Evolutionary conservation across 2,329 filamentous ascomycete genomes (phyloP).

Genomic region (Allantophomopsis lycopodina): DNA sequence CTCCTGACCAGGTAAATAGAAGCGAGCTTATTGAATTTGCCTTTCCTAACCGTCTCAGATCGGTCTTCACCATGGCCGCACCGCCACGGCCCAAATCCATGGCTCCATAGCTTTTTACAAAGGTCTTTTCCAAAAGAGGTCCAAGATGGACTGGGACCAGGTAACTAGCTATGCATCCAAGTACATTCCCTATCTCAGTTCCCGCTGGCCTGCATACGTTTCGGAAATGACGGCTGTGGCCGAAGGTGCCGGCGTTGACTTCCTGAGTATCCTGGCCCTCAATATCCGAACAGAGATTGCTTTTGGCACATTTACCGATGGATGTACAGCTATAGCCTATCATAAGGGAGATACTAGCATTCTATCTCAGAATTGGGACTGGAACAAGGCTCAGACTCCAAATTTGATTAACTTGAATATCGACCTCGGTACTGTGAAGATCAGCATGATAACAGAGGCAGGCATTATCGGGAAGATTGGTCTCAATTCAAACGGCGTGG

Average conservation of each 20-base stretch:
- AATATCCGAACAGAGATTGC: constrained; percentile 38
- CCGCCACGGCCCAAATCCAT: constrained; percentile 17
- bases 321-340: constrained; percentile 28
- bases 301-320: constrained; percentile 33
- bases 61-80: constrained; percentile 19
- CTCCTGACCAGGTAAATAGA: constrained; percentile 3
- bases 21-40: too few relatives aligned
- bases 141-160: constrained; percentile 18
- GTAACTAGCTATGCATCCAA: constrained; percentile 7
- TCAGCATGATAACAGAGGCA: constrained; percentile 10
- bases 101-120: constrained; percentile 22
- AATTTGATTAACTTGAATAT: constrained; percentile 11
- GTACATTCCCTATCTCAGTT: constrained; percentile 7
- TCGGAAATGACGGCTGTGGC: constrained; percentile 29
- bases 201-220: constrained; percentile 8
- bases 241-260: constrained; percentile 22
- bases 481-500: constrained; percentile 37
- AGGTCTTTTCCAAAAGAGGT: constrained; percentile 19
- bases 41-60: constrained; percentile 13
- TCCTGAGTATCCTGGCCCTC: constrained; percentile 32
- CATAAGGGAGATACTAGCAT: constrained; percentile 6
- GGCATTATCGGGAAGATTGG: constrained; percentile 31
- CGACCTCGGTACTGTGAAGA: constrained; percentile 4
- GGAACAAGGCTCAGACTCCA: constrained; percentile 10
- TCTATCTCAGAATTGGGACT: constrained; percentile 17